Base-by-base conservation (phyloP, 768 basidiomycete genomes). In the Heimioporus sp. region DNA sequence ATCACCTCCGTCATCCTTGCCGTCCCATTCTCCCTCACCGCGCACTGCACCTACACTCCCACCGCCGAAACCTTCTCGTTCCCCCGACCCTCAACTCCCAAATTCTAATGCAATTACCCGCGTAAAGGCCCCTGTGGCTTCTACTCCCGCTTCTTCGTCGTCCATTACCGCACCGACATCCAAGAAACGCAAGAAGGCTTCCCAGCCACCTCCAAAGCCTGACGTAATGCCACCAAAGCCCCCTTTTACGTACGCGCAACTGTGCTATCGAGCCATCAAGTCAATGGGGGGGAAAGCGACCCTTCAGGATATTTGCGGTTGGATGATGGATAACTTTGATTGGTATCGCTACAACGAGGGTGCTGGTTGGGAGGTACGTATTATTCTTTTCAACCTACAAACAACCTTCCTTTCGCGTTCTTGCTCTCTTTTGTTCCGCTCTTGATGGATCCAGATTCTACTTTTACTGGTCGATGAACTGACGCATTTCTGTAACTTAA, bases 161-260 rank as follows among this genome's bases (percentile, higher is more conserved):
- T 43, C 62, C 16, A 60, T 54, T 32, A 36, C 48, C 10, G 62
- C 62, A 43, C 55, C 66, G 20, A 66, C 60, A 13, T 72, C 78
- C 10, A 87, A 85, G 80, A 89, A 87, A 67, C 81, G 85, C 63
- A 88, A 88, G 79, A 88, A 89, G 69, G 74, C 48, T 37, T 65
- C 63, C 4, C 65, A 67, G 19, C 60, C 69, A 4, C 69, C 73
- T 21, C 76, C 81, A 15, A 83, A 77, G 60, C 85, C 85, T 44
- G 83, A 85, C 59, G 83, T 90, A 52, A 90, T 90, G 76, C 88
- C 91, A 20, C 85, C 90, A 30, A 95, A 95, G 70, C 96, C 95
- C 12, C 82, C 85, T 9, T 81, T 87, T 49, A 96, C 96, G 10
- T 95, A 96, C 72, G 90, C 93, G 9, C 89, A 92, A 54, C 80